Percentiles rank a stretch among this genome's conserved stretches.
phyloP scores from a whole-genome alignment of 1,139 yeast species.

The Candida neerlandica region DNA sequence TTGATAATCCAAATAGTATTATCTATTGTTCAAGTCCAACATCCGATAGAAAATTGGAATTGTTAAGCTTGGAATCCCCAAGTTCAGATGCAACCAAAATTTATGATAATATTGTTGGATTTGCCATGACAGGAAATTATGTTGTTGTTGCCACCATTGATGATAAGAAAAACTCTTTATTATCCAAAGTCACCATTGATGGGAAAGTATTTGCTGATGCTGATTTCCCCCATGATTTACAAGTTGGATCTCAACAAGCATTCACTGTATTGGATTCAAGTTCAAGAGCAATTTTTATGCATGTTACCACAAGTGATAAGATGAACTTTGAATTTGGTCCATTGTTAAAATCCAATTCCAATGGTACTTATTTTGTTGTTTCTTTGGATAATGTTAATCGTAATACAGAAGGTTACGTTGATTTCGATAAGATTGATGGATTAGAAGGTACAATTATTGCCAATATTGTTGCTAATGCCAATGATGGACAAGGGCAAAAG shows the following conservation, averaged over 20 bases:
- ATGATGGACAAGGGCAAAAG: conserved; percentile 40
- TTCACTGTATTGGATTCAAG: conserved; percentile 82
- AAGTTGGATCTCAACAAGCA: conserved; percentile 68
- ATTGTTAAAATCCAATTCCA: conserved; percentile 88
- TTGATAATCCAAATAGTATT: conserved; percentile 49
- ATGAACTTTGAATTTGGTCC: conserved; percentile 69
- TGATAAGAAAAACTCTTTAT: conserved; percentile 45
- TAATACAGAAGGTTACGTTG: conserved; percentile 74
- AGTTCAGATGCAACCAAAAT: conserved; percentile 22
- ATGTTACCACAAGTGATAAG: conserved; percentile 67
- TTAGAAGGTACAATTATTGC: conserved; percentile 85
- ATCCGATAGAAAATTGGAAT: conserved; percentile 22
- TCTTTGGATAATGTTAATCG: conserved; percentile 78
- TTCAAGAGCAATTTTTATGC: conserved; percentile 77
- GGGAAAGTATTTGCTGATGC: conserved; percentile 83
- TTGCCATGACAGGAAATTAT: conserved; percentile 54
- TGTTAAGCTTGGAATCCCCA: conserved; percentile 35
- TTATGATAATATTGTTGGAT: conserved; percentile 41
- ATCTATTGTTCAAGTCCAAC: conserved; percentile 57
- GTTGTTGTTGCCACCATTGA: conserved; percentile 77
- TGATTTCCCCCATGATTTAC: conserved; percentile 70
- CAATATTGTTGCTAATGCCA: conserved; percentile 61
- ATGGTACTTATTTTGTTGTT: conserved; percentile 88
- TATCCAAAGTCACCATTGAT: conserved; percentile 77
- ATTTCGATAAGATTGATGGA: conserved; percentile 82